Conservation (phyloP, 1,284 basidiomycete species). For the Cutaneotrichosporon cutaneum region DNA sequence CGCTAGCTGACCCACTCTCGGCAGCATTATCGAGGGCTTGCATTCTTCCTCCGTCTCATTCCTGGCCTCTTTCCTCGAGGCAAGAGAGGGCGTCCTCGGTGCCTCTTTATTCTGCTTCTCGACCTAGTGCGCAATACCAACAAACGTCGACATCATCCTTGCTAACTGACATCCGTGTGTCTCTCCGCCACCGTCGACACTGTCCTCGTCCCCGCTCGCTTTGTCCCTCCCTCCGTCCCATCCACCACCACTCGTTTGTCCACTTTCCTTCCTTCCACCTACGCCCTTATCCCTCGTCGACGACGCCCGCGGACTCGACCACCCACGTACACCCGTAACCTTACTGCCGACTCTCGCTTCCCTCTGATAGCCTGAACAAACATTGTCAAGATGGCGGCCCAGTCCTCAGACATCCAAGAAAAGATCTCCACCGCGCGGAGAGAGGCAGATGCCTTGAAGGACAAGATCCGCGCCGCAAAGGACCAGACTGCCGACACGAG, state of each 20-base stretch:
- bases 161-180: not conserved
- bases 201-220: constrained; percentile 2
- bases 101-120: constrained; percentile 6
- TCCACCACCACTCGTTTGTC: not conserved
- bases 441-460: constrained; percentile 94
- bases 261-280: not conserved
- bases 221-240: constrained; percentile 3
- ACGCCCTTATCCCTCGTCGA: not conserved
- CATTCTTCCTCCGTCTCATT: not conserved
- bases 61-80: not conserved
- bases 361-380: not conserved
- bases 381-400: constrained; percentile 14
- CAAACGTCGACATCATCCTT: constrained; percentile 5
- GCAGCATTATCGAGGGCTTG: not conserved
- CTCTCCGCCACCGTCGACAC: not conserved
- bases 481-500: constrained; percentile 96
- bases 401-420: constrained; percentile 84
- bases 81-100: constrained; percentile 4
- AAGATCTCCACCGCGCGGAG: constrained; percentile 91
- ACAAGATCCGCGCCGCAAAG: constrained; percentile 91
- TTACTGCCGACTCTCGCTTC: not conserved
- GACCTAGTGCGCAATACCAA: constrained; percentile 2
- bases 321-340: not conserved
- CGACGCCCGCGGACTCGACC: not conserved
- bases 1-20: not conserved